A percentile compares a stretch with the other conserved stretches of the same genome.
Conservation (phyloP, 148 eudicot species). For the Cornus suecica region DNA sequence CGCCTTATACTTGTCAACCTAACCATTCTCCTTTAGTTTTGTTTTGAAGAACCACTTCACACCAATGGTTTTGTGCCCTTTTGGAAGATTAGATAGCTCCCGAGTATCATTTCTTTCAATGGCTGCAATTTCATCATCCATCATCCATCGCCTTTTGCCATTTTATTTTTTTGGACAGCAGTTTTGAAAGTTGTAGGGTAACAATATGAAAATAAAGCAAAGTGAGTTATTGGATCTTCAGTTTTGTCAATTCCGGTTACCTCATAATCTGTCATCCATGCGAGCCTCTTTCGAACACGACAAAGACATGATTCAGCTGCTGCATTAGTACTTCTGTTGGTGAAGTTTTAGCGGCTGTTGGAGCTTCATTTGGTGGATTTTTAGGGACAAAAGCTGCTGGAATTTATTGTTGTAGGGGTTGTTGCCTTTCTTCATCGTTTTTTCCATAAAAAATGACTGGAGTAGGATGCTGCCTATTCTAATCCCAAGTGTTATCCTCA, state of each 20-base stretch:
- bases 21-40: neutral
- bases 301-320: neutral
- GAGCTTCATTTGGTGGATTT: neutral
- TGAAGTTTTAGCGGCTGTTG: neutral
- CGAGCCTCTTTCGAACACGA: no score
- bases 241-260: no score
- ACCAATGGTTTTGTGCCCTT: neutral
- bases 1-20: neutral
- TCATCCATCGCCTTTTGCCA: neutral
- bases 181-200: no score
- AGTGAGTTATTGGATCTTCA: no score
- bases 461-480: no score
- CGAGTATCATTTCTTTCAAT: conserved; percentile 9
- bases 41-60: neutral
- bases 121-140: no score
- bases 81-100: neutral
- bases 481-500: no score
- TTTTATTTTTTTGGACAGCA: neutral
- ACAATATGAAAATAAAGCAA: no score
- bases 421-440: no score
- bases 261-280: no score
- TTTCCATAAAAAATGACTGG: no score
- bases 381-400: neutral
- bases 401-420: no score
- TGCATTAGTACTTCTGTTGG: neutral